phyloP scores from a whole-genome alignment of 1,284 basidiomycete genomes.

The Baeospora myosura region DNA sequence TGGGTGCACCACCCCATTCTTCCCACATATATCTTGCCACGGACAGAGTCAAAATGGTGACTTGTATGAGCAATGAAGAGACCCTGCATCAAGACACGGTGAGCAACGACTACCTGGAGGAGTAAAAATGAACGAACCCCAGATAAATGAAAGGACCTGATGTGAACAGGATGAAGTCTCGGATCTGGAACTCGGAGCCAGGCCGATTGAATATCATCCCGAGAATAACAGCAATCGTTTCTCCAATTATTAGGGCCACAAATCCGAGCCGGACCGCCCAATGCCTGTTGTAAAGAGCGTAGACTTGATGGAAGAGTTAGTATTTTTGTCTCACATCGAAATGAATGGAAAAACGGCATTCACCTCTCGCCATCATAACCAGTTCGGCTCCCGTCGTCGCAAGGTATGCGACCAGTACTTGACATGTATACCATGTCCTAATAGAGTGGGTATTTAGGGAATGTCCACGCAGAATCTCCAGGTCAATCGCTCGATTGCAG shows the following conservation, averaged over 20 bases:
- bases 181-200: conserved; percentile 1
- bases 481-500: conserved; percentile 11
- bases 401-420: conserved; percentile 15
- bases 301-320: conserved; percentile 10
- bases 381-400: conserved; percentile 15
- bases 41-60: conserved; percentile 11
- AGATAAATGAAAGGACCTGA: conserved; percentile 14
- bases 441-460: conserved; percentile 7
- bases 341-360: neutral
- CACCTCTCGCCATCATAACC: conserved; percentile 19
- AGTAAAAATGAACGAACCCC: conserved; percentile 8
- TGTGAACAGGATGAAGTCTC: conserved; percentile 5
- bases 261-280: conserved; percentile 13
- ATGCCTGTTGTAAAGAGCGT: conserved; percentile 16
- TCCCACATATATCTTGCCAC: conserved; percentile 8
- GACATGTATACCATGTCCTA: conserved; percentile 16
- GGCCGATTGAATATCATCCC: conserved; percentile 12
- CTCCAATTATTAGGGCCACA: conserved; percentile 10
- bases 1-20: conserved; percentile 8
- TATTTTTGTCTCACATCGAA: neutral
- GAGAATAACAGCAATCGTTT: conserved; percentile 11
- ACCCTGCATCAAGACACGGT: conserved; percentile 7
- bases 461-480: conserved; percentile 4
- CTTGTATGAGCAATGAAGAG: conserved; percentile 11
- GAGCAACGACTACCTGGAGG: neutral